Evolutionary conservation across 352 stramenopile genomes (phyloP), one percentile per base, ranked within the genome.

Genomic region (Phytophthora sansomeana): DNA sequence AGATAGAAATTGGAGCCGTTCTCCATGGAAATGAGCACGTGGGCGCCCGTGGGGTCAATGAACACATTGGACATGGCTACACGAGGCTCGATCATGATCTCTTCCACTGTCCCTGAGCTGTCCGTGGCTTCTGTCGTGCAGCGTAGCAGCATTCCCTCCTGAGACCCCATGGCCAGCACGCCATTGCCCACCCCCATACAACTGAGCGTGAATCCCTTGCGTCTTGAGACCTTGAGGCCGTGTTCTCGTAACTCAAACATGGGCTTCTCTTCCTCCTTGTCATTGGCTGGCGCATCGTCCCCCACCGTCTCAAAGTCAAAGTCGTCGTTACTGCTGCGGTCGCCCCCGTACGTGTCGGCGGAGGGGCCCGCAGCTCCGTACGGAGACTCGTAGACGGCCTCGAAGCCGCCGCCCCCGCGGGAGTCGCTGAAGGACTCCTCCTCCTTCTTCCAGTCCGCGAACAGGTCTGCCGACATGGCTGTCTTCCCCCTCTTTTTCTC

Each of bases 171-270:
- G 41, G 82, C 85, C 71, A 96, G 86, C 43, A 93, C 69, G 21
- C 83, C 81, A 58, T 94, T 96, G 50, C 86, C 88, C 5, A 94
- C 81, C 58, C 74, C 85, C 78, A 96, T 83, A 53, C 82, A 93
- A 47, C 68, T 92, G 1, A 94, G 75, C 14, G 88, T 96, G 69
- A 96, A 96, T 4, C 85, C 87, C 58, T 94, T 95, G 49, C 88
- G 84, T 2, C 88, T 75, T 39, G 85, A 94, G 0, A 96, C 83
- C 68, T 96, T 95, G 48, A 96, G 71, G 0, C 83, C 88, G 60
- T 96, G 88, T 67, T 96, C 86, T n/a, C 85, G 77, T 41, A 96
- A 63, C 72, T 96, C 88, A 51, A 96, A 95, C 77, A 96, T 93
- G 47, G 88, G 83, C 5, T 77, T 85, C 67, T 95, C 83, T 14